Evolutionary conservation across 108 stramenopile genomes (phyloP).

Genomic region (Conticribra guillardii): DNA sequence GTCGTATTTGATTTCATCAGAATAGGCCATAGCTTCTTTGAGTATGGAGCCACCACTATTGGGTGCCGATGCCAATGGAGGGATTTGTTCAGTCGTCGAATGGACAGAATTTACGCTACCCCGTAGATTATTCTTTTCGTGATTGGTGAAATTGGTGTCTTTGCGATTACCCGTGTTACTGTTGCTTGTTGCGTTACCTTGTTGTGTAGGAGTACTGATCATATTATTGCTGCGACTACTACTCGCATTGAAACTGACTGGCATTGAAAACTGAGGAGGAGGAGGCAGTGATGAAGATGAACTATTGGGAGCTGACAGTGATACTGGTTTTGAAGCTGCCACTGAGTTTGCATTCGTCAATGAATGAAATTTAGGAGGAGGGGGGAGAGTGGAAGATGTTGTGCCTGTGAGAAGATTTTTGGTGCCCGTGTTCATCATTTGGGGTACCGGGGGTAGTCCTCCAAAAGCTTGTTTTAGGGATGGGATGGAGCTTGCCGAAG

Average conservation of each 20-base stretch:
- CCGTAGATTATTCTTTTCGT: not conserved
- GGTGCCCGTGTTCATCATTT: too few species aligned
- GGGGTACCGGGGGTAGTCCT: too few species aligned
- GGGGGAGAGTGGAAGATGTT: too few species aligned
- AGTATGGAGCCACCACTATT: conserved; percentile 11
- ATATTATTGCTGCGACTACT: not conserved
- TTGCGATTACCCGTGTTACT: conserved; percentile 1
- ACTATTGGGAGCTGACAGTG: too few species aligned
- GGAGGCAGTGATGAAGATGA: conserved; percentile 17
- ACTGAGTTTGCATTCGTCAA: too few species aligned
- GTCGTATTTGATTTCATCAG: not conserved
- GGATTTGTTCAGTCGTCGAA: conserved; percentile 42
- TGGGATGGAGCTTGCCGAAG: too few species aligned
- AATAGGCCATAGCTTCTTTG: not conserved
- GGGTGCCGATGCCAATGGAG: conserved; percentile 34
- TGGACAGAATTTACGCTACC: conserved; percentile 12
- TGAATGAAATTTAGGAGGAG: too few species aligned
- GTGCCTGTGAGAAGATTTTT: too few species aligned
- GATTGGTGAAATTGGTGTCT: not conserved
- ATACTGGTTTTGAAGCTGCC: too few species aligned
- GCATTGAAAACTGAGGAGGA: conserved; percentile 8
- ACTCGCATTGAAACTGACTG: not conserved
- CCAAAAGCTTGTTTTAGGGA: too few species aligned
- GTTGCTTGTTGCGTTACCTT: not conserved
- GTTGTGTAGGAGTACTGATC: too few species aligned